Evolutionary conservation across 1,284 basidiomycete genomes (phyloP), one percentile per base, ranked within the genome.

Genomic region (Tranzscheliella williamsii): DNA sequence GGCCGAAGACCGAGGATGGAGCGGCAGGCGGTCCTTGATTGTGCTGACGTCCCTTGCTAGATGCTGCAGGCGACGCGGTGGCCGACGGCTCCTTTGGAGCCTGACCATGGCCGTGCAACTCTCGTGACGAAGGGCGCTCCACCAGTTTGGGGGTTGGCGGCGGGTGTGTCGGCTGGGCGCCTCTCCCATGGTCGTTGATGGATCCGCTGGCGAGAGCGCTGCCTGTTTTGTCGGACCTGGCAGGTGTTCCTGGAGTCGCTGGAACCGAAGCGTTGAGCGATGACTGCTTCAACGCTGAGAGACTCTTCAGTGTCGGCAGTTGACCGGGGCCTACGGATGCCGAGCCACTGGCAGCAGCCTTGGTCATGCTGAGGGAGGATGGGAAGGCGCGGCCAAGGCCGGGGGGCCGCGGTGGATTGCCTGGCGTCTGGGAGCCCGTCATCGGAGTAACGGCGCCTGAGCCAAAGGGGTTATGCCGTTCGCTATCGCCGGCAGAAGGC

Each of bases 361-460:
- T 65, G 44, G 62, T 65, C 62, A 60, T 65, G 49, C 52, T 65
- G 23, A 58, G 58, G 12, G 67, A 52, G 3, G 63, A 44, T 16
- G 62, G 50, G 30, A 56, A 52, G n/a, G 52, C 41, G 5, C 62
- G 49, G 20, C 49, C 44, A 5, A 47, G 45, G 11, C 48, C 42
- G 6, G 62, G 45, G 4, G 60, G 55, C 2, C 61, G 40, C 26
- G 40, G 51, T 17, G 50, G 48, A n/a, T 38, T 56, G 20, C 67
- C 69, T 2, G 69, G 69, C 7, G 69, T 70, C 39, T 70, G 69
- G 4, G 38, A 18, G 8, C 69, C 69, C 18, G 57, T 42, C 50
- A 51, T 61, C 4, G 72, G 72, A 30, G 72, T 74, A n/a, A 71
- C 68, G 4, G 61, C 68, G 5, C 72, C 72, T 2, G 69, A 69